These are phyloP conservation scores for Lactifluus piperatus DNA, from an alignment of 768 basidiomycete species.

Conservation along the genomic window DNA sequence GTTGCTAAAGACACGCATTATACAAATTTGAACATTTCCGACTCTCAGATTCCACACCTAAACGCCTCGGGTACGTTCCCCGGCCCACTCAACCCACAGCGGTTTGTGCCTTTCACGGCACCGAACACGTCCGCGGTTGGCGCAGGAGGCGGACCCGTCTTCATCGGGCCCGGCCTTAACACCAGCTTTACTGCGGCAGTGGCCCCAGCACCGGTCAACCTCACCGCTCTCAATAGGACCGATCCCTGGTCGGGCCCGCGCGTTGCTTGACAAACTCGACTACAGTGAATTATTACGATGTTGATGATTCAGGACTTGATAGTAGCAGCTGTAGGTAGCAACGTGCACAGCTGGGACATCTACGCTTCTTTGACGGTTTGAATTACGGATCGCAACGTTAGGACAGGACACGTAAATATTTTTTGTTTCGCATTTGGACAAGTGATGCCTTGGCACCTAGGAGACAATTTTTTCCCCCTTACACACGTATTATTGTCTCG, in stretches of 20 bases:
- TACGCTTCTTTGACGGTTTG: too few species aligned
- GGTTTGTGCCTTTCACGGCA: slow-evolving; percentile 38
- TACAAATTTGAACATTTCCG: slow-evolving; percentile 29
- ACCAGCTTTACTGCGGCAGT: slow-evolving; percentile 25
- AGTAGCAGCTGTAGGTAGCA: too few species aligned
- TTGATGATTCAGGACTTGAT: too few species aligned
- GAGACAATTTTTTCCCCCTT: too few species aligned
- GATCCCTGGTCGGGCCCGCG: slow-evolving; percentile 18
- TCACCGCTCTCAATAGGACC: slow-evolving; percentile 26
- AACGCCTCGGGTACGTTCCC: slow-evolving; percentile 36
- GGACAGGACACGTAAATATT: too few species aligned
- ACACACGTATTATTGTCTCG: too few species aligned
- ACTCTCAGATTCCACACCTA: slow-evolving; percentile 23
- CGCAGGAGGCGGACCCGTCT: slow-evolving; percentile 37
- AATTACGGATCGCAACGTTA: too few species aligned
- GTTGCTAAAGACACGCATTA: slow-evolving; percentile 42
- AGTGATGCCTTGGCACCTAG: too few species aligned
- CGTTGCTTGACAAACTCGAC: neutral
- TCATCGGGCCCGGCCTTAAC: slow-evolving; percentile 30
- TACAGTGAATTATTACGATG: too few species aligned
- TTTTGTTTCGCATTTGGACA: too few species aligned
- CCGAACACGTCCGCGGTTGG: slow-evolving; percentile 33
- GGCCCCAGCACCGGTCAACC: slow-evolving; percentile 30
- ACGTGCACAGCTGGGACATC: too few species aligned
- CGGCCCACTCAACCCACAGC: slow-evolving; percentile 35